phyloP scores from a whole-genome alignment of 1,284 basidiomycete genomes.

The Apiotrichum domesticum region DNA sequence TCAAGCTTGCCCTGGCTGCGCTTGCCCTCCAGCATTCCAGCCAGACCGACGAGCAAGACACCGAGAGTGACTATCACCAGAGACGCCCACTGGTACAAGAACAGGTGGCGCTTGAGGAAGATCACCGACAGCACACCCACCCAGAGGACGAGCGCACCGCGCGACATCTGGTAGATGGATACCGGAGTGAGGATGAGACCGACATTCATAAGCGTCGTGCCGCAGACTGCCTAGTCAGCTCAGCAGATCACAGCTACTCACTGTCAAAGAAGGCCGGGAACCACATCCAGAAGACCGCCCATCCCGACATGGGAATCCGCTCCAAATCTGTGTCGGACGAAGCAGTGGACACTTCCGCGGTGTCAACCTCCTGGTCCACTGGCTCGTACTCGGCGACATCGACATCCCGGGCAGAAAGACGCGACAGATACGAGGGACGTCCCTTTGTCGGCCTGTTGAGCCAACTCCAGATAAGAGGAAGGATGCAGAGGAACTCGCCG shows the following conservation, averaged over 20 bases:
- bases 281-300: conserved; percentile 41
- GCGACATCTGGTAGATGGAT: conserved; percentile 96
- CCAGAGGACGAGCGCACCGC: conserved; percentile 93
- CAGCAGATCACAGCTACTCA: conserved; percentile 20
- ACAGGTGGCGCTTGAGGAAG: conserved; percentile 66
- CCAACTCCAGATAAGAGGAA: conserved; percentile 66
- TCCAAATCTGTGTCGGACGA: conserved; percentile 6
- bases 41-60: conserved; percentile 83
- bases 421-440: conserved; percentile 6
- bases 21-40: conserved; percentile 65
- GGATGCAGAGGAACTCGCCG: conserved; percentile 86
- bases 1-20: background rate
- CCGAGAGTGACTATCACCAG: conserved; percentile 86
- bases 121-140: conserved; percentile 88
- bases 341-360: conserved; percentile 3
- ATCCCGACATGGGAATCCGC: conserved; percentile 24
- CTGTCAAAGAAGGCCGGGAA: conserved; percentile 48
- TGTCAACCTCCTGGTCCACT: conserved; percentile 17
- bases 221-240: conserved; percentile 27
- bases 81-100: conserved; percentile 65
- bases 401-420: conserved; percentile 9
- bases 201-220: conserved; percentile 78
- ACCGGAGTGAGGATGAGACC: conserved; percentile 93
- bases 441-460: conserved; percentile 7
- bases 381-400: conserved; percentile 16